phyloP scores from a whole-genome alignment of 2,329 filamentous ascomycete species.

The Fusarium armeniacum region DNA sequence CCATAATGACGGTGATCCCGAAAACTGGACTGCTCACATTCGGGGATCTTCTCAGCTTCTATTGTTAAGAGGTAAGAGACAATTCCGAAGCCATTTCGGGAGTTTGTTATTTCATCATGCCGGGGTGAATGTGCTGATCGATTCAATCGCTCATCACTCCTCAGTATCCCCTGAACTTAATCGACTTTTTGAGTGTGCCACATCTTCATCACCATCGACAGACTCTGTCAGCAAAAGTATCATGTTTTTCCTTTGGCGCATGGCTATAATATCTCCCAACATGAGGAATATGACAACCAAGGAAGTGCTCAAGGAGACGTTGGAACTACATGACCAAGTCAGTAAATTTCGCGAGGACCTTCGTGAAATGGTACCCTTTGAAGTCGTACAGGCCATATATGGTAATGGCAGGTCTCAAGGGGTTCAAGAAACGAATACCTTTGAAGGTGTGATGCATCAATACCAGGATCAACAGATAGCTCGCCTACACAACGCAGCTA shows the following conservation, averaged over 20 bases:
- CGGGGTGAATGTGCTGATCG: conserved; percentile 1
- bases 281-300: neutral
- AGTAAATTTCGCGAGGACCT: neutral
- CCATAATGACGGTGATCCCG: neutral
- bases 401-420: neutral
- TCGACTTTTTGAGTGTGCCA: neutral
- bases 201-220: neutral
- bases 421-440: neutral
- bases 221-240: conserved; percentile 2
- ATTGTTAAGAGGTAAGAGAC: neutral
- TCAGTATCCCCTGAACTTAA: neutral
- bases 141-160: neutral
- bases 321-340: neutral
- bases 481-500: neutral
- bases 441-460: conserved; percentile 6
- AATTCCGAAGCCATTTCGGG: neutral
- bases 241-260: neutral
- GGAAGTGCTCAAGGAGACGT: fast-evolving
- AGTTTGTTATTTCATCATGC: conserved; percentile 1
- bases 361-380: neutral
- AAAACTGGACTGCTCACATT: conserved; percentile 1
- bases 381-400: neutral
- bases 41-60: conserved; percentile 11
- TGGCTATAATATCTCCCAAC: neutral
- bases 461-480: conserved; percentile 9